Evolutionary conservation across 805 yeast species (phyloP), one percentile per base, ranked within the genome.

Genomic region (Blastobotrys muscicola): DNA sequence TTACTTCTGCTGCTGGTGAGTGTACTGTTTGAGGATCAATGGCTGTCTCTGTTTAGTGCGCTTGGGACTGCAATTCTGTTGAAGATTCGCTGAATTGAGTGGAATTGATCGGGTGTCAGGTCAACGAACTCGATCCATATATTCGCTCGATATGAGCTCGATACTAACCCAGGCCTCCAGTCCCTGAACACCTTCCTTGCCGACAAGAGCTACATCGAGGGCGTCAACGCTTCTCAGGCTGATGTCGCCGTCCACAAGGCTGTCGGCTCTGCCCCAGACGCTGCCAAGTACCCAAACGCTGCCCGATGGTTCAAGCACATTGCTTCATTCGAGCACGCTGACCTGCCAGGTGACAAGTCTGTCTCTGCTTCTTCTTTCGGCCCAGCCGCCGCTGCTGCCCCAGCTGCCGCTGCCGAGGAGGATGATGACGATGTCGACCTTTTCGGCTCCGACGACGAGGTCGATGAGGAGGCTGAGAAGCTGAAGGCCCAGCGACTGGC

Each of bases 301-400:
- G 72, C 95, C 66, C 89, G 97, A 79, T 92, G 97, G 97, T 86
- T 83, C 79, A 85, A 85, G 82, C 97, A 90, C 84, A 83, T 90
- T 66, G 92, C 94, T 68, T 80, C 96, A 50, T 84, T 79, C 79
- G 74, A 87, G 57, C 86, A 76, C 61, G 94, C 86, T 69, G 86
- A 90, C 59, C 94, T 80, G 57, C 64, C 69, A 47, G 82, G 74
- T 49, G 78, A 82, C 61, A 73, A 75, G 57, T 60, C 69, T 51
- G 64, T 68, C 34, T 48, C 49, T 32, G 54, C 61, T 41, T 39
- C 58, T 38, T 41, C 55, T 33, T 52, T 48, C 45, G 68, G 67
- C 29, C 65, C 78, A 47, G 63, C 64, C 40, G 72, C 76, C 49
- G 77, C 75, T 49, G 78, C 76, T 44, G 78, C 72, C 50, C 80